Percentiles rank a stretch among this genome's conserved stretches.
phyloP scores from a whole-genome alignment of 331 rosid species.

The Erythrophleum ivorense region DNA sequence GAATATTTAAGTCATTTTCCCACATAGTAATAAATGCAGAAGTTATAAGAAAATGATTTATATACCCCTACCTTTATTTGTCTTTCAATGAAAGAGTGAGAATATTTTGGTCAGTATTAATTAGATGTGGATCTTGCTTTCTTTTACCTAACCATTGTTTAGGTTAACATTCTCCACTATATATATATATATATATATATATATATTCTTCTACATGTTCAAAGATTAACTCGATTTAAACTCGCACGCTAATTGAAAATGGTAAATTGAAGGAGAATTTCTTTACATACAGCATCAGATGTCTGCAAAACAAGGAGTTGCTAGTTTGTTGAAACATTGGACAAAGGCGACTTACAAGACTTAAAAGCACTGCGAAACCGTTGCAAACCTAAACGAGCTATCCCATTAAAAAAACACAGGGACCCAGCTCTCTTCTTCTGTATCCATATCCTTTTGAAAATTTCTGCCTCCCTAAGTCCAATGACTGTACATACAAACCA shows the following conservation, averaged over 20 bases:
- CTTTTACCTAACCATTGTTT: too few relatives aligned
- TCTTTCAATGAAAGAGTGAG: too few relatives aligned
- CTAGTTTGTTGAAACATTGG: conserved; percentile 30
- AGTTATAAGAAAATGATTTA: too few relatives aligned
- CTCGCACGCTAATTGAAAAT: neutral
- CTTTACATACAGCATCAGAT: conserved; percentile 27
- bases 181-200: too few relatives aligned
- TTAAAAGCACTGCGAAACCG: conserved; percentile 32
- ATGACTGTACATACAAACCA: conserved; percentile 60
- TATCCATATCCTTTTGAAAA: conserved; percentile 26
- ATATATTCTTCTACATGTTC: neutral
- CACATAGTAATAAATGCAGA: too few relatives aligned
- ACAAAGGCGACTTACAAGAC: conserved; percentile 18
- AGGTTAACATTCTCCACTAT: too few relatives aligned
- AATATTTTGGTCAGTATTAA: too few relatives aligned
- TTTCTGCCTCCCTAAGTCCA: conserved; percentile 52
- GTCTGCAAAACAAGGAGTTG: conserved; percentile 33
- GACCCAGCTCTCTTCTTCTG: conserved; percentile 47
- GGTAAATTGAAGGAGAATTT: neutral
- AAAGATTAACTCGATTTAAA: neutral
- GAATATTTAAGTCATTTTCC: too few relatives aligned
- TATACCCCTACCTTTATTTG: too few relatives aligned
- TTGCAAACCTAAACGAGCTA: conserved; percentile 42
- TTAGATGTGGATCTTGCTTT: too few relatives aligned
- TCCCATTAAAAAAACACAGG: conserved; percentile 59